phyloP scores from a whole-genome alignment of 2,329 filamentous ascomycete species.

The Scytalidium sp. region DNA sequence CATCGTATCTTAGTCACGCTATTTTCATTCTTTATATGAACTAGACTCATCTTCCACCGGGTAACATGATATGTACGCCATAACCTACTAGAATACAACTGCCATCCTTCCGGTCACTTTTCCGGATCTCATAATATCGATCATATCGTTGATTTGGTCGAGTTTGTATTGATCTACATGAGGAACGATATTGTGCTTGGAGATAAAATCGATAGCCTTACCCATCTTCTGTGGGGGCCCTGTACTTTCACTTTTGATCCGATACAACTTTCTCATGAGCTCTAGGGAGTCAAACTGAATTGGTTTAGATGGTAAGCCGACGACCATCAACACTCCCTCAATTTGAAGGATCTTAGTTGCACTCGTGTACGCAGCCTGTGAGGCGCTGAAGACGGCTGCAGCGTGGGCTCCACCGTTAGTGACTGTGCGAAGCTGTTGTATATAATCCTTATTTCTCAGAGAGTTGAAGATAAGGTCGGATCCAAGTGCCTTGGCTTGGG shows the following conservation, averaged over 20 bases:
- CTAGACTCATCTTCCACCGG: too few relatives aligned
- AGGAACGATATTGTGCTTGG: slow-evolving; percentile 15
- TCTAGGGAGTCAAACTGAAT: slow-evolving; percentile 13
- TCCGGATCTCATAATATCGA: slow-evolving; percentile 13
- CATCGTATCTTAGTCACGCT: too few relatives aligned
- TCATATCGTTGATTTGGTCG: slow-evolving; percentile 17
- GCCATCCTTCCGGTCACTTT: slow-evolving; percentile 14
- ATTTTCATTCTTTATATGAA: too few relatives aligned
- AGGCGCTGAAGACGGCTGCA: slow-evolving; percentile 34
- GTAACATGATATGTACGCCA: neutral
- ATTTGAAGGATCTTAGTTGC: slow-evolving; percentile 33
- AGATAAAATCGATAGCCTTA: slow-evolving; percentile 14
- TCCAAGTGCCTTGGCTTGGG: slow-evolving; percentile 11
- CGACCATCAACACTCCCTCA: slow-evolving; percentile 39
- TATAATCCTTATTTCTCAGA: slow-evolving; percentile 11
- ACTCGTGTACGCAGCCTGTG: slow-evolving; percentile 32
- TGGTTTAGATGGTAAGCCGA: slow-evolving; percentile 36
- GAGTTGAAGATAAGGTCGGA: slow-evolving; percentile 16
- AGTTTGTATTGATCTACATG: slow-evolving; percentile 14
- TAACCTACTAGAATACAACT: neutral
- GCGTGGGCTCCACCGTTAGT: slow-evolving; percentile 16
- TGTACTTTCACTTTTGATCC: slow-evolving; percentile 13
- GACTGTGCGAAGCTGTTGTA: slow-evolving; percentile 12
- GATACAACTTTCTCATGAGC: slow-evolving; percentile 12
- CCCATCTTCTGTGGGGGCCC: slow-evolving; percentile 13